A percentile compares a stretch with the other conserved stretches of the same genome.
Evolutionary conservation across 768 basidiomycete species (phyloP).

Genomic region (Suillus americanus): DNA sequence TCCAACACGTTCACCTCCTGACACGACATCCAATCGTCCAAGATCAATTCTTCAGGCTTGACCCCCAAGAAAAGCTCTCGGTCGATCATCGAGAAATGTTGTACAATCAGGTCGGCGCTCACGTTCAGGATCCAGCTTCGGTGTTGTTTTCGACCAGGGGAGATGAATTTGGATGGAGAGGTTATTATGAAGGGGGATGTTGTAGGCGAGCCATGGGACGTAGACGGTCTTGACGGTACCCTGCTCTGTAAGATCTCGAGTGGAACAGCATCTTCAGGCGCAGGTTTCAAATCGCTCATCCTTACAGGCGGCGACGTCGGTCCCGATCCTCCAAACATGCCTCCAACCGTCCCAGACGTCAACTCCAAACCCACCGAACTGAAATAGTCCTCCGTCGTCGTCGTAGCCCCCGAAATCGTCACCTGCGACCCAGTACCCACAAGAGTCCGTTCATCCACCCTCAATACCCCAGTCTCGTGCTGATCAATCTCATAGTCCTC

Average conservation of each 20-base stretch:
- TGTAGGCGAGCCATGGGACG: conserved; percentile 29
- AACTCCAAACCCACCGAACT: conserved; percentile 18
- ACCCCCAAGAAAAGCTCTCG: conserved; percentile 82
- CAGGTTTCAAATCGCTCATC: conserved; percentile 46
- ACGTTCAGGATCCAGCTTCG: conserved; percentile 72
- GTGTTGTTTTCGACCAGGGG: conserved; percentile 46
- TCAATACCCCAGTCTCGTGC: conserved; percentile 29
- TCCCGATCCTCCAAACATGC: neutral
- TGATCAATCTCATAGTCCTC: conserved; percentile 33
- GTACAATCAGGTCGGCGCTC: conserved; percentile 61
- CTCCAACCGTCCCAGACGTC: conserved; percentile 10
- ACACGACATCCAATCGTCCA: conserved; percentile 65
- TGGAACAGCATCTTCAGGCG: conserved; percentile 62
- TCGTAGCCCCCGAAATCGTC: conserved; percentile 17
- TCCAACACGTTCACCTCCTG: conserved; percentile 71
- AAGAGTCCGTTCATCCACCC: conserved; percentile 12
- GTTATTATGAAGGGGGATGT: conserved; percentile 20
- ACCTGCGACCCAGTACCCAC: conserved; percentile 19
- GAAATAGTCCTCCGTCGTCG: conserved; percentile 22
- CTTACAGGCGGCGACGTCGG: conserved; percentile 31
- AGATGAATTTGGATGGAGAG: conserved; percentile 37
- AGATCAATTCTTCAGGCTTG: conserved; percentile 86
- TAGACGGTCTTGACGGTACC: conserved; percentile 40
- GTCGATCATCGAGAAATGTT: conserved; percentile 87
- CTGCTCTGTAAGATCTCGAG: conserved; percentile 65